Percentiles rank a stretch among this genome's conserved stretches.
These are phyloP conservation scores for Lentinula guzmanii DNA, from an alignment of 768 basidiomycete species.

Conservation along the genomic window DNA sequence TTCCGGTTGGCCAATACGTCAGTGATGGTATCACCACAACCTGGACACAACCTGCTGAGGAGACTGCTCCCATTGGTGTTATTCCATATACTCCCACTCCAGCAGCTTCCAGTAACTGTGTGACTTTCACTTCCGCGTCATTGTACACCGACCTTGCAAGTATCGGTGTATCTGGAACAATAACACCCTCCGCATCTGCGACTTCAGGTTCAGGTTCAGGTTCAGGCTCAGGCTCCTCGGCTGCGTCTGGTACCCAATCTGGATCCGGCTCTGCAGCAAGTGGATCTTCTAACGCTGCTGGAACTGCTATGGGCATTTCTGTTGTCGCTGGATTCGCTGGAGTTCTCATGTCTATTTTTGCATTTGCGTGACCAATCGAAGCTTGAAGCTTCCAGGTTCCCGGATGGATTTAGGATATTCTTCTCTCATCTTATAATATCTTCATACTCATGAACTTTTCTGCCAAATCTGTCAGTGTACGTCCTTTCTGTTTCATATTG, in stretches of 20 bases:
- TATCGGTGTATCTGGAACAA: neutral
- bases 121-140: conserved; percentile 8
- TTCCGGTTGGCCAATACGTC: conserved; percentile 39
- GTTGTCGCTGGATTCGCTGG: conserved; percentile 2
- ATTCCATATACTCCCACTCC: conserved; percentile 21
- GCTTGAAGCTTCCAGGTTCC: no score
- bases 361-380: neutral
- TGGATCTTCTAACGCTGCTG: neutral
- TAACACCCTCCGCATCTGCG: neutral
- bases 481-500: neutral
- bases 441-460: neutral
- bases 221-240: neutral
- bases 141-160: conserved; percentile 13
- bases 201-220: neutral
- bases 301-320: neutral
- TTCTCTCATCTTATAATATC: neutral
- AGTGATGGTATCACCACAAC: conserved; percentile 15
- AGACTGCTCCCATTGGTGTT: conserved; percentile 10
- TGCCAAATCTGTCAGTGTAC: no score
- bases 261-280: neutral
- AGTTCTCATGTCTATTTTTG: neutral
- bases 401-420: neutral
- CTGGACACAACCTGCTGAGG: conserved; percentile 21
- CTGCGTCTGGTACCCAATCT: neutral
- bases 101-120: conserved; percentile 17